A percentile compares a stretch with the other conserved stretches of the same genome.
Conservation (phyloP, 108 stramenopile genomes). For the Cylindrotheca fusiformis region DNA sequence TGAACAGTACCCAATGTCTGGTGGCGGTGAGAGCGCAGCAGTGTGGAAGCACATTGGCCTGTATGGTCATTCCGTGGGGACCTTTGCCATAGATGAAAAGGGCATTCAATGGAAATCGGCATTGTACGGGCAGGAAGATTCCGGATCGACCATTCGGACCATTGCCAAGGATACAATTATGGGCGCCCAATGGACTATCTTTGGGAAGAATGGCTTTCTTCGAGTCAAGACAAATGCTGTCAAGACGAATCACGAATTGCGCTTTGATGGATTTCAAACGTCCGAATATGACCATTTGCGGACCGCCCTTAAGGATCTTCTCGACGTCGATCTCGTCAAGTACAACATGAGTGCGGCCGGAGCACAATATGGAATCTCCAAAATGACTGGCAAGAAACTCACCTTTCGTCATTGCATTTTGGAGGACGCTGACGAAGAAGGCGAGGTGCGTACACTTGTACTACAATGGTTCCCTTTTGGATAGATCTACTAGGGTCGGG, state of each 20-base stretch:
- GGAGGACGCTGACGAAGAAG: constrained; percentile 85
- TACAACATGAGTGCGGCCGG: constrained; percentile 72
- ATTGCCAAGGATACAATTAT: constrained; percentile 47
- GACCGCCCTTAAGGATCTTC: constrained; percentile 39
- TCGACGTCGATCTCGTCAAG: constrained; percentile 49
- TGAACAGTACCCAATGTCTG: constrained; percentile 2
- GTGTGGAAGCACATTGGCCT: constrained; percentile 88
- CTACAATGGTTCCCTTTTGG: no score
- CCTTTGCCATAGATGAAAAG: constrained; percentile 56
- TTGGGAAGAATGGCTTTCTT: constrained; percentile 73
- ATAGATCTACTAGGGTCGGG: no score
- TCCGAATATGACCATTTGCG: constrained; percentile 53
- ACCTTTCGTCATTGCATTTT: constrained; percentile 78
- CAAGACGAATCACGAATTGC: constrained; percentile 50
- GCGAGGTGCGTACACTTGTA: constrained; percentile 50
- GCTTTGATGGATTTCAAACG: constrained; percentile 83
- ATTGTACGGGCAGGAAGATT: constrained; percentile 35
- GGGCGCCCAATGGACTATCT: constrained; percentile 75
- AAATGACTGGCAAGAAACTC: constrained; percentile 64
- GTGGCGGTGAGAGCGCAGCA: no score
- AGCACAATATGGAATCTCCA: constrained; percentile 73
- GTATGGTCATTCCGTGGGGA: constrained; percentile 85
- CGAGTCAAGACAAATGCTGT: constrained; percentile 54
- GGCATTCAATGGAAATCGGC: constrained; percentile 84
- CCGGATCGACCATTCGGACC: constrained; percentile 36